phyloP scores from a whole-genome alignment of 2,329 filamentous ascomycete genomes.

The Chrysosporium keratinophilum region DNA sequence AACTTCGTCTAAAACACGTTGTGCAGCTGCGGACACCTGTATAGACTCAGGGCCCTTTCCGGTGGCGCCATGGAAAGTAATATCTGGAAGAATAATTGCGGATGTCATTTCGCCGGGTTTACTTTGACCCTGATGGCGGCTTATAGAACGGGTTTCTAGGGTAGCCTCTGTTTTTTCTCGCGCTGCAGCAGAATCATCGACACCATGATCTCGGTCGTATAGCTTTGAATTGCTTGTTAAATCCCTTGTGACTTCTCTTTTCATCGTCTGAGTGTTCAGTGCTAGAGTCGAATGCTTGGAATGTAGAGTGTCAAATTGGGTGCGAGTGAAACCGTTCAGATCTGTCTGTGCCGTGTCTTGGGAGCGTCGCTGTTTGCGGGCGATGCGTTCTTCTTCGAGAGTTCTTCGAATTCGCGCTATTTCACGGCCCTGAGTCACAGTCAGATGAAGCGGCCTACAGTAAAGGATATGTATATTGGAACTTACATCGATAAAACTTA shows the following conservation, averaged over 20 bases:
- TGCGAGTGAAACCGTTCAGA: neutral
- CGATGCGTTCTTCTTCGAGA: constrained; percentile 45
- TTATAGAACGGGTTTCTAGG: neutral
- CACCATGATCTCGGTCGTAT: neutral
- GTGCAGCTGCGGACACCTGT: constrained; percentile 31
- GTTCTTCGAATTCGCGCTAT: constrained; percentile 46
- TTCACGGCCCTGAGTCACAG: constrained; percentile 30
- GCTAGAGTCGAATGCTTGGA: neutral
- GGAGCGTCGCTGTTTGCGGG: constrained; percentile 29
- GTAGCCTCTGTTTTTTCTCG: neutral
- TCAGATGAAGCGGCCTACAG: constrained; percentile 6
- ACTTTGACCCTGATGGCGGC: constrained; percentile 39
- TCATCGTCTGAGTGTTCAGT: constrained; percentile 32
- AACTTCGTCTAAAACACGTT: constrained; percentile 33
- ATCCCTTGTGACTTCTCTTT: constrained; percentile 16
- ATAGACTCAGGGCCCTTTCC: constrained; percentile 19
- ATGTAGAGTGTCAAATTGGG: constrained; percentile 1
- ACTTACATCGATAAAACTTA: constrained; percentile 45
- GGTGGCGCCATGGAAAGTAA: constrained; percentile 40
- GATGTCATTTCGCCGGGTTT: constrained; percentile 48
- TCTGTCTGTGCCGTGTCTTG: neutral
- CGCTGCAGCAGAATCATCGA: neutral
- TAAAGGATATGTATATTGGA: neutral
- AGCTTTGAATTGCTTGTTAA: neutral
- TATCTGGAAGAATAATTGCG: constrained; percentile 54